A percentile compares a stretch with the other conserved stretches of the same genome.
These are phyloP conservation scores for Boletus pseudo-olivaceus DNA, from an alignment of 768 basidiomycete species.

Conservation along the genomic window DNA sequence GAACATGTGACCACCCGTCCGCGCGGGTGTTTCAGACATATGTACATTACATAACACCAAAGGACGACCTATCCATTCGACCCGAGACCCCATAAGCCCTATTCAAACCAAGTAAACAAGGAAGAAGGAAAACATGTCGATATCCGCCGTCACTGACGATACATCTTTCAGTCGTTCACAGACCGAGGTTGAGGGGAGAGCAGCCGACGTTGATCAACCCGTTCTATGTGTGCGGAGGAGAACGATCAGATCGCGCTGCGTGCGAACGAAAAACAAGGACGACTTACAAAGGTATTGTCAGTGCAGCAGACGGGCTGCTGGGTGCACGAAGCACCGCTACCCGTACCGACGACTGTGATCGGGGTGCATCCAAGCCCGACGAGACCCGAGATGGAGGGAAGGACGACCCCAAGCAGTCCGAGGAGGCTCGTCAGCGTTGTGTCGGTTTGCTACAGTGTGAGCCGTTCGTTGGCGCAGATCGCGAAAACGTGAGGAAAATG, in stretches of 20 bases:
- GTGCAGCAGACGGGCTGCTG: constrained; percentile 18
- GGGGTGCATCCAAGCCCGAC: constrained; percentile 3
- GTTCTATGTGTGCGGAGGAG: background rate
- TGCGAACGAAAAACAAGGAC: too few species aligned
- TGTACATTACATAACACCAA: background rate
- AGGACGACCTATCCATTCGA: background rate
- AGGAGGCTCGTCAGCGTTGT: background rate
- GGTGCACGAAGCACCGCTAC: constrained; percentile 2
- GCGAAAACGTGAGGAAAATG: too few species aligned
- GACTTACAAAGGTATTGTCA: constrained; percentile 10
- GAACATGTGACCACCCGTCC: background rate
- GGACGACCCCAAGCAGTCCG: background rate
- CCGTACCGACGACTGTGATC: background rate
- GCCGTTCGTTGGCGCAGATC: background rate
- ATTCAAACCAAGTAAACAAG: background rate
- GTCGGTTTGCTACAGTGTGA: background rate
- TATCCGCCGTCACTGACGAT: background rate
- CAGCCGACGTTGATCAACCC: constrained; percentile 12
- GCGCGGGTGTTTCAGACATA: too few species aligned
- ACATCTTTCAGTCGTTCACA: background rate
- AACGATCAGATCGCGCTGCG: background rate
- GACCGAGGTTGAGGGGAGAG: constrained; percentile 4
- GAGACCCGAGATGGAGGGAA: background rate
- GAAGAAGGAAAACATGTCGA: background rate
- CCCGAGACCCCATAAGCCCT: background rate